Base-by-base conservation (phyloP, 768 basidiomycete genomes). In the Lentinus brumalis region DNA sequence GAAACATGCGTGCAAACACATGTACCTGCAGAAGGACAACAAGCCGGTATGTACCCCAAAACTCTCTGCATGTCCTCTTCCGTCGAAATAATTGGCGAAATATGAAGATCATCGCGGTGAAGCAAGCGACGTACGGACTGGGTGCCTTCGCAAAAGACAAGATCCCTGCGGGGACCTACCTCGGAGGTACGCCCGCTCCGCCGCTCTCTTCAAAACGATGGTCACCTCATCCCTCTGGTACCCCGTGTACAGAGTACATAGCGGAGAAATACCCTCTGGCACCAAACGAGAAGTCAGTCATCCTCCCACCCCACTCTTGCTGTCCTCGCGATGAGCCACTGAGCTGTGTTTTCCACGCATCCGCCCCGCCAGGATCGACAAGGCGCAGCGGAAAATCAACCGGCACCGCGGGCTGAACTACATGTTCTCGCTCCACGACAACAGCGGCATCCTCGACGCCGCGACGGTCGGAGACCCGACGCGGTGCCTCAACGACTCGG, bases 91-190 rank as follows among this genome's bases (percentile, higher is more conserved):
- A 53, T 38, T n/a, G 3, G 0, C 11, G 3, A 15, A 50, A 7
- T 69, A 50, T 50, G 1, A 47, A 83, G 81, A 56, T 60, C 21
- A 46, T 80, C 26, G 67, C 70, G 32, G 72, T 85, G 31, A 76
- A 69, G 54, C 46, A 47, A 47, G 77, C 77, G 10, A 26, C 49
- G 3, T 69, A 65, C 66, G 84, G 84, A 1, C 67, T 81, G 32
- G 84, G 84, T 29, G 78, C 81, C 3, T 83, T 79, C 70, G 75
- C 82, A 9, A 38, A n/a, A 3, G 50, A 69, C 50, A 30, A 44
- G 6, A 74, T 77, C 50, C 32, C 51, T 10, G 7, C 21, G n/a
- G 44, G 47, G 16, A 62, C 63, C n/a, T 73, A 69, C 38, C 60
- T 80, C 64, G 79, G 78, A 50, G 70, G 79, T 69, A n/a, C 47